Evolutionary conservation across 176 grass and related monocot genomes (phyloP).

Genomic region (Musa schizocarpa): DNA sequence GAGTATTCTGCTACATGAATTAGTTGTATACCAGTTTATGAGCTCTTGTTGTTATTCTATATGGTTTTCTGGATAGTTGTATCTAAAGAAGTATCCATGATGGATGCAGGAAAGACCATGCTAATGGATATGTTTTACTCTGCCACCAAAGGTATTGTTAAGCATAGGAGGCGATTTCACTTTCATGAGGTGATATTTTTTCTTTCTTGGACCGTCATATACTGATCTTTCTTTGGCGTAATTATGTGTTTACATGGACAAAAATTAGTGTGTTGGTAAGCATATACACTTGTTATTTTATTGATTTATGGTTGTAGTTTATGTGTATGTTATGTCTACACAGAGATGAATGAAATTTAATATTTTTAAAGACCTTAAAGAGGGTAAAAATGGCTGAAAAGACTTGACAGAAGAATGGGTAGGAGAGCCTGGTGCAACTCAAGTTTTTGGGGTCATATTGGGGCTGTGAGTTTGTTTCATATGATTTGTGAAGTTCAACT

Average conservation of each 20-base stretch:
- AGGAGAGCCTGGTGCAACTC: too few relatives aligned
- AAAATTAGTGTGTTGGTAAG: neutral
- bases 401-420: too few relatives aligned
- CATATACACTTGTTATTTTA: neutral
- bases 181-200: conserved; percentile 76
- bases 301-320: neutral
- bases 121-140: conserved; percentile 97
- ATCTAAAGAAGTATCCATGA: neutral
- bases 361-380: neutral
- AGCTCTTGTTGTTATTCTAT: too few relatives aligned
- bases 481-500: too few relatives aligned
- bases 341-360: too few relatives aligned
- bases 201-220: neutral
- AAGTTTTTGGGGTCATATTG: neutral
- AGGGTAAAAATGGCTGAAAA: too few relatives aligned
- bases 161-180: conserved; percentile 78
- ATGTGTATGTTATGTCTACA: neutral
- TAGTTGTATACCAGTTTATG: too few relatives aligned
- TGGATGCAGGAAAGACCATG: conserved; percentile 78
- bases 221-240: neutral
- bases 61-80: neutral
- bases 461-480: too few relatives aligned
- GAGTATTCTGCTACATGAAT: neutral
- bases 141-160: conserved; percentile 74
- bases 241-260: neutral